Base-by-base conservation (phyloP, 1,139 yeast genomes). In the Candida buenavistaensis region DNA sequence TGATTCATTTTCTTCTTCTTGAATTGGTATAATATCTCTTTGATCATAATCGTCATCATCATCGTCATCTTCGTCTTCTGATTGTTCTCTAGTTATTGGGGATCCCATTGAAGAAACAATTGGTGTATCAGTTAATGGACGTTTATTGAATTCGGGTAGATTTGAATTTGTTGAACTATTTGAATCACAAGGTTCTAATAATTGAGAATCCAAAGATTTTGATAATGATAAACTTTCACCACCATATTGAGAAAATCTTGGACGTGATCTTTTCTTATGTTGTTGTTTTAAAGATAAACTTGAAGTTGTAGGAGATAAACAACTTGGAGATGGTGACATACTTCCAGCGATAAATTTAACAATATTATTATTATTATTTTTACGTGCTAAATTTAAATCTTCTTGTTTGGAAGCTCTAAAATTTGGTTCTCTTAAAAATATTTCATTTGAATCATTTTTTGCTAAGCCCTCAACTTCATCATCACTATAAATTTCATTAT, bases 91-190 rank as follows among this genome's bases (percentile, higher is more conserved):
- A 16, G 62, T 59, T 15, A 57, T 55, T 0, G 88, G 88, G 1
- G 85, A 78, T 1, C 76, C 65, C 41, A 65, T 59, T 9, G 68
- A 60, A 24, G 84, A 78, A 4, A 74, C 77, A 3, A 80, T 68
- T 0, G 90, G 90, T 0, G 90, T 82, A 52, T 82, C 90, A 28
- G 82, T 80, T 37, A 79, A 59, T 0, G 90, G 89, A 30, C 88
- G 64, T 54, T 76, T 79, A 52, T 82, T 78, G 55, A 82, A 82
- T 38, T 67, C 80, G 0, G 87, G 85, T 30, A 76, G 59, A 26
- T 53, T 47, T 2, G 54, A 40, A 26, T 23, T 36, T 3, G 30
- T 21, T 7, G 45, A 41, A 26, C 26, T 31, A 28, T 45, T 47
- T 7, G 59, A 51, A 31, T 53, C 55, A 25, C 39, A 36, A n/a